These are phyloP conservation scores for Acarospora socialis DNA, from an alignment of 2,329 filamentous ascomycete species.

Conservation along the genomic window DNA sequence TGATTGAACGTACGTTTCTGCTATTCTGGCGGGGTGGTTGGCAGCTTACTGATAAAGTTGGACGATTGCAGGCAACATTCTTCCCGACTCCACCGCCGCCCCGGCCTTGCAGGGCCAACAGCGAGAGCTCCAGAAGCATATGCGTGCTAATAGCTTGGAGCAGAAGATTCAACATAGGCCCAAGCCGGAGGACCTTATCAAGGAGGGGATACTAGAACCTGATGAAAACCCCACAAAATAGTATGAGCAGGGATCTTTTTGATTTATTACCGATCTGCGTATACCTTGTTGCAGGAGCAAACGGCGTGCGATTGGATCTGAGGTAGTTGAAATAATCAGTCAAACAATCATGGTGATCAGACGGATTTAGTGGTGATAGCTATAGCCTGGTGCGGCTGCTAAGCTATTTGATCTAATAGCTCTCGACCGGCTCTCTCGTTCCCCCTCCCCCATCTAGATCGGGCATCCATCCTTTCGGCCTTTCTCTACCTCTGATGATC, in stretches of 20 bases:
- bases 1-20: constrained; percentile 56
- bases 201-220: constrained; percentile 63
- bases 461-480: constrained; percentile 83
- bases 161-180: constrained; percentile 73
- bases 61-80: constrained; percentile 63
- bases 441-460: constrained; percentile 41
- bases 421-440: constrained; percentile 19
- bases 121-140: constrained; percentile 72
- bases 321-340: no score
- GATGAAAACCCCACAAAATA: constrained; percentile 34
- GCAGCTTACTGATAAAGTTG: no score
- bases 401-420: no score
- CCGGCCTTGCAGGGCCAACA: constrained; percentile 68
- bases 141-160: constrained; percentile 75
- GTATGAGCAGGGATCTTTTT: no score
- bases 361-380: no score
- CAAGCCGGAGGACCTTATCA: constrained; percentile 58
- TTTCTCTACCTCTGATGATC: constrained; percentile 71
- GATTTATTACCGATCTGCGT: not conserved
- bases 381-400: no score
- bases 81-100: constrained; percentile 63
- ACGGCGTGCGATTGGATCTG: no score
- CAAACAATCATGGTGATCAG: no score
- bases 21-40: constrained; percentile 6
- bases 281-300: no score